Base-by-base conservation (phyloP, 345 rosid species). In the Syzygium grande region DNA sequence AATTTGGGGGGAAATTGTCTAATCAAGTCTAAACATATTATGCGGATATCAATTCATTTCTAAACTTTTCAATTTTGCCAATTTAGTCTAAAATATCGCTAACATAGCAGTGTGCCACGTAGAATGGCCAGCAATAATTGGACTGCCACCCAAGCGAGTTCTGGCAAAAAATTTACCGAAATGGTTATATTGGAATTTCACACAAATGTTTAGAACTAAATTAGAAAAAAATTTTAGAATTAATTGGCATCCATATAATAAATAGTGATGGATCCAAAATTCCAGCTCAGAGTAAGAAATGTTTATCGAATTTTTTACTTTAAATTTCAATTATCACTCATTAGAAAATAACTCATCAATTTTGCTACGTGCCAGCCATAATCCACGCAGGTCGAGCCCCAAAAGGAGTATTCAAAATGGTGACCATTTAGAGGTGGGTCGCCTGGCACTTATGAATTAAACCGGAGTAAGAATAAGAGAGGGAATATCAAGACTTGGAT, bases 71-170 rank as follows among this genome's bases (percentile, higher is more conserved):
- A 27, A 25, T 27, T 59, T 12, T 59, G 13, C 6, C 5, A 59
- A 59, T 59, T 27, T 59, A 59, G 2, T 59, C 4, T 43, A 43
- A 43, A 43, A 43, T 43, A 43, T 43, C 46, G 7, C 46, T 43
- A 43, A 43, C 7, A 43, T 43, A 43, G 46, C 7, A 7, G 5
- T n/a, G 38, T 61, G 9, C 19, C 19, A n/a, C 8, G 4, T n/a
- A n/a, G 9, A 38, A 61, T 1, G 2, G n/a, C 9, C 1, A 0
- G 2, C 1, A 15, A 61, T n/a, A 4, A n/a, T 4, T 12, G 29
- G 30, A n/a, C 30, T 7, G n/a, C 30, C n/a, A 61, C 9, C 7
- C n/a, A 2, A 61, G 7, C 16, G 14, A 61, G n/a, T 13, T 61
- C 14, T 13, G 9, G 17, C 12, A 3, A n/a, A 61, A 27, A 61